Evolutionary conservation across 2,329 filamentous ascomycete species (phyloP).

Genomic region (Zymoseptoria brevis): DNA sequence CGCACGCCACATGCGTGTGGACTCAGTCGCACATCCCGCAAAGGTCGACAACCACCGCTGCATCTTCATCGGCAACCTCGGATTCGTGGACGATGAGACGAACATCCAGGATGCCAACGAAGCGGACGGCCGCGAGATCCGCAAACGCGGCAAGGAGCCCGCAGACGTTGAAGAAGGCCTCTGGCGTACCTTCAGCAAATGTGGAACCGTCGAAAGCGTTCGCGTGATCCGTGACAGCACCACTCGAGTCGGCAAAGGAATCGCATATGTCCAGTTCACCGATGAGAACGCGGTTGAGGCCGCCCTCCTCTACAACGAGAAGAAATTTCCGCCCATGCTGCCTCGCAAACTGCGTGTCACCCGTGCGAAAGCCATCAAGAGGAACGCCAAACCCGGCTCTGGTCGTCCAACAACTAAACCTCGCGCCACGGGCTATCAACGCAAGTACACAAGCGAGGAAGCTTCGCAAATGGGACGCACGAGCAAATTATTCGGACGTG

Average conservation of each 20-base stretch:
- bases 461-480: constrained; percentile 67
- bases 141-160: constrained; percentile 64
- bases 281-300: constrained; percentile 82
- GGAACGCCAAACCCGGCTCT: constrained; percentile 36
- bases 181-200: constrained; percentile 71
- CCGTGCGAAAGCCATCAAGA: constrained; percentile 65
- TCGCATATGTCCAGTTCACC: constrained; percentile 94
- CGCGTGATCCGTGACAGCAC: constrained; percentile 82
- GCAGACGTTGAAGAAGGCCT: constrained; percentile 88
- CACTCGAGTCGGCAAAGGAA: constrained; percentile 90
- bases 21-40: constrained; percentile 81
- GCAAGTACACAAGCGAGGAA: constrained; percentile 62
- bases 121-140: constrained; percentile 50
- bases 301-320: constrained; percentile 79
- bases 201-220: constrained; percentile 83
- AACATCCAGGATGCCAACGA: constrained; percentile 54
- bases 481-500: constrained; percentile 63
- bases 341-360: constrained; percentile 78
- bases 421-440: constrained; percentile 47
- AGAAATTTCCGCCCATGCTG: constrained; percentile 92
- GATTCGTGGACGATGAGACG: constrained; percentile 89
- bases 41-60: constrained; percentile 78
- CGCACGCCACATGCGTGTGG: constrained; percentile 80
- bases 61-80: constrained; percentile 92
- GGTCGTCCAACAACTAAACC: constrained; percentile 22